Evolutionary conservation across 75 land plant genomes (phyloP).

Genomic region (Sequoiadendron giganteum): DNA sequence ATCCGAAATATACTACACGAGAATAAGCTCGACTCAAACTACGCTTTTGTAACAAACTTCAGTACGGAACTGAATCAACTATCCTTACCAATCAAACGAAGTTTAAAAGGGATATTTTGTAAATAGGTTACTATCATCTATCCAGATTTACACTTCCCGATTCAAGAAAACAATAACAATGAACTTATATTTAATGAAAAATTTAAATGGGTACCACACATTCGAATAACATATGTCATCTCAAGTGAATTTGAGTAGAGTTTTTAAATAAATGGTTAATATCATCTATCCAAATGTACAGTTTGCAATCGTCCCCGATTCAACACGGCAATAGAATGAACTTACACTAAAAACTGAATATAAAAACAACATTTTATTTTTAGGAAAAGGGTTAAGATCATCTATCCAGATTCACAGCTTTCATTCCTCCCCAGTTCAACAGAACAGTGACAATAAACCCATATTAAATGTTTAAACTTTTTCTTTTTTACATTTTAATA

Average conservation of each 20-base stretch:
- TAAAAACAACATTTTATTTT: too few relatives aligned
- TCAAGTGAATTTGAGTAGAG: too few relatives aligned
- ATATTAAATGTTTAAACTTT: background rate
- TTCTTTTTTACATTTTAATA: background rate
- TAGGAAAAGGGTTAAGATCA: background rate
- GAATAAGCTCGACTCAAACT: background rate
- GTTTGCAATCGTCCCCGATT: background rate
- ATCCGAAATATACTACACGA: background rate
- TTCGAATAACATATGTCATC: too few relatives aligned
- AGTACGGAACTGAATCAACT: background rate
- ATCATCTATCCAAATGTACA: background rate
- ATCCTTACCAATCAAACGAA: background rate
- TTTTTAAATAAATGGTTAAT: too few relatives aligned
- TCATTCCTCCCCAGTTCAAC: background rate
- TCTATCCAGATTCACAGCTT: background rate
- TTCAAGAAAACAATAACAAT: background rate
- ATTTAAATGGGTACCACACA: too few relatives aligned
- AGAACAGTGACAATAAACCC: background rate
- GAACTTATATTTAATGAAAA: background rate
- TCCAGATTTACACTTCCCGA: background rate
- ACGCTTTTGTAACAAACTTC: background rate
- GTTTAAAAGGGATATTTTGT: background rate
- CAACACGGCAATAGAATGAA: background rate
- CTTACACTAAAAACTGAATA: too few relatives aligned
- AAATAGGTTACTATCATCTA: background rate